Percentiles rank a stretch among this genome's conserved stretches.
Evolutionary conservation across 768 basidiomycete species (phyloP).

Genomic region (Xerocomellus chrysenteron): DNA sequence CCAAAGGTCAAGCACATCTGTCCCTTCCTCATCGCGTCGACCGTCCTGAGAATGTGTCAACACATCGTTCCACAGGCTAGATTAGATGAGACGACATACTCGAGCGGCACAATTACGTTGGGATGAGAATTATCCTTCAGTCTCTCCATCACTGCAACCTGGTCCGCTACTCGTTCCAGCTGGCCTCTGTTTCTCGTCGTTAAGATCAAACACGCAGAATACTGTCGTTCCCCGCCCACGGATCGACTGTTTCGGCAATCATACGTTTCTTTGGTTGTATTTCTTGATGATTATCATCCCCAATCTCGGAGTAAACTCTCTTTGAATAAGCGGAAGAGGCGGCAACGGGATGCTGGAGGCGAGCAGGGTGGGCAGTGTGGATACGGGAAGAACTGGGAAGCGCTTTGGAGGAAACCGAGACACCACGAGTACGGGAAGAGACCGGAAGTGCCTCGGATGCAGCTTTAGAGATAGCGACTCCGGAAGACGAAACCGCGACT

Average conservation of each 20-base stretch:
- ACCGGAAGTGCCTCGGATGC: not conserved
- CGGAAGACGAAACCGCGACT: not conserved
- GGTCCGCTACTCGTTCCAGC: not conserved
- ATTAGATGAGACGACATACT: not conserved
- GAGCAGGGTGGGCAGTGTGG: not conserved
- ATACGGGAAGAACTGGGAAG: too few relatives aligned
- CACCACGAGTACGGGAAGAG: not conserved
- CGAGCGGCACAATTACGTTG: not conserved
- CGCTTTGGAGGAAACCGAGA: too few relatives aligned
- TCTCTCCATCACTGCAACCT: not conserved
- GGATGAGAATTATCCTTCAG: not conserved
- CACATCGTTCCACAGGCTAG: not conserved
- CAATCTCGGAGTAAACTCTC: not conserved
- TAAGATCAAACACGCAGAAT: not conserved
- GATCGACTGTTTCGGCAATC: not conserved
- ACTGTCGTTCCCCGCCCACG: slow-evolving; percentile 13
- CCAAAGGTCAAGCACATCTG: not conserved
- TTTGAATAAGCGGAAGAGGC: not conserved
- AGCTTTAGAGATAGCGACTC: too few relatives aligned
- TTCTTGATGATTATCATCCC: not conserved
- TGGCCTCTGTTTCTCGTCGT: not conserved
- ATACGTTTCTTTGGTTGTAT: not conserved
- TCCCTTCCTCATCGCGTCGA: not conserved
- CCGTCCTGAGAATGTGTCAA: not conserved
- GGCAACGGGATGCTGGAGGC: not conserved